Evolutionary conservation across 495 filamentous ascomycete genomes (phyloP), one percentile per base, ranked within the genome.

Genomic region (Penicillium ochrochloron): DNA sequence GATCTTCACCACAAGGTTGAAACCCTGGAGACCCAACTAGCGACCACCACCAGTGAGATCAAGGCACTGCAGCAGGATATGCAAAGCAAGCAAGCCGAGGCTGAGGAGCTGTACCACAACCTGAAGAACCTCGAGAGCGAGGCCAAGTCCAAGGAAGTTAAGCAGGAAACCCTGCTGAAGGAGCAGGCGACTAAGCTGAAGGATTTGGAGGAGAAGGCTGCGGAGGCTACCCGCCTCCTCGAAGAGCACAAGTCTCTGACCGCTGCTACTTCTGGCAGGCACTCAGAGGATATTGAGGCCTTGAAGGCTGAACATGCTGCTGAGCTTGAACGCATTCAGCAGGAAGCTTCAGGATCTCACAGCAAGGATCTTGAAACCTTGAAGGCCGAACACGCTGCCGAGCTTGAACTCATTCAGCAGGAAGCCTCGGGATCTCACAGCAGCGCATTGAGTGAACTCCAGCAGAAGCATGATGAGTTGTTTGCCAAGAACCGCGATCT

Each of bases 51-150:
- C 17, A 73, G 68, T 15, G 75, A 80, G 65, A 79, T 81, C 62
- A 75, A 76, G 46, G 69, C 74, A n/a, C 70, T 83, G 35, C 74
- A 82, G 23, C 70, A 73, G n/a, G 76, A 77, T 39, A 68, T 82
- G 27, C 70, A 75, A 25, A 70, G 63, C 69, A 82, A 81, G 62
- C 75, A 78, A 37, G 67, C 75, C 35, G 69, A 81, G 61, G 74
- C 74, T 7, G 73, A 77, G 46, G 62, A 70, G 14, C 65, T 82
- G 2, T 76, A 81, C 54, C 72, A 73, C 46, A 78, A 69, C 29
- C 68, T 81, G 34, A 63, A 67, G 39, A 64, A 75, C 2, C 60
- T 79, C 9, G 77, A 81, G 62, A 66, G 64, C 17, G 70, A 78
- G 63, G 57, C 65, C 21, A 76, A 79, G 64, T 63, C 75, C n/a